Conservation (phyloP, 1,284 basidiomycete species). For the Flammula alnicola region DNA sequence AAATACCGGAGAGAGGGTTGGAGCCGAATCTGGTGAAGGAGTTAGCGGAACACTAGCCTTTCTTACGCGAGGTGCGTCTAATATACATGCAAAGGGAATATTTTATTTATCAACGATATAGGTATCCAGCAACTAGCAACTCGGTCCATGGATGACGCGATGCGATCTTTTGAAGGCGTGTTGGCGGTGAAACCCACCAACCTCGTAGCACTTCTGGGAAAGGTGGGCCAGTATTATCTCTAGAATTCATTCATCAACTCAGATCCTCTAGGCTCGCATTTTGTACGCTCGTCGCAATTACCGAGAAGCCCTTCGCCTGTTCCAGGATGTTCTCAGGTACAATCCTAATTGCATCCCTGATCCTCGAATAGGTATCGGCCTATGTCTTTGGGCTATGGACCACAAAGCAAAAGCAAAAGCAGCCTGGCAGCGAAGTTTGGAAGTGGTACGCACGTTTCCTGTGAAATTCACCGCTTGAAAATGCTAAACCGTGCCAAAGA, state of each 20-base stretch:
- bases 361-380: constrained; percentile 90
- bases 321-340: constrained; percentile 82
- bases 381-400: constrained; percentile 89
- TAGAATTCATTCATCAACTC: constrained; percentile 3
- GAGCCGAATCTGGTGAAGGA: constrained; percentile 55
- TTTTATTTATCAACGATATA: constrained; percentile 32
- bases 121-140: constrained; percentile 84
- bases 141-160: constrained; percentile 78
- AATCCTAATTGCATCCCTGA: constrained; percentile 84
- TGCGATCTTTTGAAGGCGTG: constrained; percentile 83
- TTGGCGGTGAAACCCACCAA: constrained; percentile 81
- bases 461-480: neutral
- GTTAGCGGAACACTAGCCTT: constrained; percentile 59
- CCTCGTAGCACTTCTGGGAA: constrained; percentile 79
- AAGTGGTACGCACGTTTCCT: constrained; percentile 73
- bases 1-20: constrained; percentile 64
- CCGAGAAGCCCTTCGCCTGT: constrained; percentile 78
- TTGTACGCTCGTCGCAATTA: constrained; percentile 80
- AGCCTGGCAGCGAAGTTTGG: constrained; percentile 87
- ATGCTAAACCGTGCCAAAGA: constrained; percentile 44
- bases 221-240: constrained; percentile 46
- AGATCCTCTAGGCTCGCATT: constrained; percentile 68
- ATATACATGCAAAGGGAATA: neutral
- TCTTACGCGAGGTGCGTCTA: constrained; percentile 68
- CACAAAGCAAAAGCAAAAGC: constrained; percentile 78